These are phyloP conservation scores for Cladosporium sp. DNA, from an alignment of 2,329 filamentous ascomycete genomes.

Conservation along the genomic window DNA sequence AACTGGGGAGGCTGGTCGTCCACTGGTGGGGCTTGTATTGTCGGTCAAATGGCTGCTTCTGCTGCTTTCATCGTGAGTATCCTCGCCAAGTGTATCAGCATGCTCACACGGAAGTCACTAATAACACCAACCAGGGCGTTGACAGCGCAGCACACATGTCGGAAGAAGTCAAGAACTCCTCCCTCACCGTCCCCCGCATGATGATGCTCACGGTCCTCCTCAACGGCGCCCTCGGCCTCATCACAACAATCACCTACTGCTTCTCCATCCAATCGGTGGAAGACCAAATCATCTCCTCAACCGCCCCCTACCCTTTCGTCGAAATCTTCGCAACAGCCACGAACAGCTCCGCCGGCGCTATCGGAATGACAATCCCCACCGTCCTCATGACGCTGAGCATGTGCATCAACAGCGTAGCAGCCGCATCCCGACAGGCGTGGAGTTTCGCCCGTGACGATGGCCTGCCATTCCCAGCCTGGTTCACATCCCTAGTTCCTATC, in stretches of 20 bases:
- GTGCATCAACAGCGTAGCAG: constrained; percentile 35
- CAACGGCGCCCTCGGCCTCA: constrained; percentile 38
- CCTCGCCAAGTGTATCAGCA: too few relatives aligned
- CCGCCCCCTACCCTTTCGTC: constrained; percentile 31
- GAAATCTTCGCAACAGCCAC: constrained; percentile 35
- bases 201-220: constrained; percentile 39
- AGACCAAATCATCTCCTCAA: constrained; percentile 16
- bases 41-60: constrained; percentile 20
- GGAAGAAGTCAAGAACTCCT: constrained; percentile 30
- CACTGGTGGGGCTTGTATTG: constrained; percentile 24
- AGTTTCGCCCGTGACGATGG: constrained; percentile 42
- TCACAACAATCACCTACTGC: constrained; percentile 36
- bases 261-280: constrained; percentile 17
- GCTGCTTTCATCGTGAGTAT: constrained; percentile 7
- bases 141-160: constrained; percentile 16
- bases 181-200: constrained; percentile 28
- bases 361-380: constrained; percentile 31
- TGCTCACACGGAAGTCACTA: too few relatives aligned
- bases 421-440: constrained; percentile 39
- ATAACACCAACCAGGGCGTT: not conserved
- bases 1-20: constrained; percentile 24
- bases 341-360: constrained; percentile 31
- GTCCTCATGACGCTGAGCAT: constrained; percentile 37
- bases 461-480: constrained; percentile 32
- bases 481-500: constrained; percentile 21